Evolutionary conservation across 1,284 basidiomycete genomes (phyloP).

Genomic region (Salmacisia buchloeana): DNA sequence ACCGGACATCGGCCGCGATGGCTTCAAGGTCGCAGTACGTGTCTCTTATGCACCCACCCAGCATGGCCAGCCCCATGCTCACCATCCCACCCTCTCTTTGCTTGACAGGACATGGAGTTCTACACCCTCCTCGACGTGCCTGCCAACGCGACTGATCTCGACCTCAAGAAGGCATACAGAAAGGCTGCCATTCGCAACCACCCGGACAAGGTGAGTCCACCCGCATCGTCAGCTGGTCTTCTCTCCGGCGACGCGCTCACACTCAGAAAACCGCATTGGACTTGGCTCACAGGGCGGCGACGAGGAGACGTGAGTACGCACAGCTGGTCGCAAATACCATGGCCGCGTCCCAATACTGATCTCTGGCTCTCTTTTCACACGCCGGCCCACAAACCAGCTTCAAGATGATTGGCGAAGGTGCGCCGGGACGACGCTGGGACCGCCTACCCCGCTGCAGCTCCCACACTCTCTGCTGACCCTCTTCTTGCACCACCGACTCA

Average conservation of each 20-base stretch:
- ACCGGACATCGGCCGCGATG: too few relatives aligned
- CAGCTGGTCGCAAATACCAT: background rate
- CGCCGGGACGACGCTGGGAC: constrained; percentile 51
- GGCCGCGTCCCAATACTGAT: background rate
- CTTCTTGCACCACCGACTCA: background rate
- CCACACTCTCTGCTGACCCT: constrained; percentile 16
- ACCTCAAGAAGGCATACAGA: constrained; percentile 90
- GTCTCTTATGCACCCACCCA: too few relatives aligned
- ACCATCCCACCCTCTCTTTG: too few relatives aligned
- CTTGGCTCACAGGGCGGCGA: constrained; percentile 30
- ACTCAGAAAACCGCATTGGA: too few relatives aligned
- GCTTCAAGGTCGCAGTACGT: too few relatives aligned
- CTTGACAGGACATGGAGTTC: constrained; percentile 44
- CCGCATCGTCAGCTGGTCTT: background rate
- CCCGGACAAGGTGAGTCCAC: constrained; percentile 36
- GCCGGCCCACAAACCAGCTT: constrained; percentile 13
- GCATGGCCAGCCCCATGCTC: too few relatives aligned
- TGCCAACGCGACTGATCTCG: constrained; percentile 58
- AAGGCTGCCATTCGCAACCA: constrained; percentile 87
- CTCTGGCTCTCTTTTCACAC: background rate
- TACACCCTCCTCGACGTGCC: constrained; percentile 49
- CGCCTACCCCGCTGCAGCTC: background rate
- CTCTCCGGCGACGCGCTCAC: background rate
- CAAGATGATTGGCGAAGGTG: constrained; percentile 60
- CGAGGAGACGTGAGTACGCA: constrained; percentile 32